phyloP scores from a whole-genome alignment of 2,329 filamentous ascomycete species.

The Myriosclerotinia scirpicola region DNA sequence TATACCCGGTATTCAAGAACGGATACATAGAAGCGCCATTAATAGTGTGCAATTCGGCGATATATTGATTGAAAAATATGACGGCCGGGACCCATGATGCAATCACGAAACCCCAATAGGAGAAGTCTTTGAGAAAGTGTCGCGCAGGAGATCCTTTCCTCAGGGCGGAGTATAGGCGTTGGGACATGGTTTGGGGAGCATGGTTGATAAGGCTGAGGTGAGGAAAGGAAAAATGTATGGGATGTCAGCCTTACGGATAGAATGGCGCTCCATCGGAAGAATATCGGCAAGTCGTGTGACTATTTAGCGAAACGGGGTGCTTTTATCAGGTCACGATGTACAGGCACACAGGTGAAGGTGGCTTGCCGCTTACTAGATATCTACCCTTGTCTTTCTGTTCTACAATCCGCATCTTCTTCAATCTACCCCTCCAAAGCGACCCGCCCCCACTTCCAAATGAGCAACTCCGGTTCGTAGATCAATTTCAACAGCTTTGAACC shows the following conservation, averaged over 20 bases:
- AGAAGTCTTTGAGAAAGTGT: conserved; percentile 39
- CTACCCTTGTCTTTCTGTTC: no score
- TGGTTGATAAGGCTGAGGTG: background rate
- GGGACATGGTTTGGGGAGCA: conserved; percentile 10
- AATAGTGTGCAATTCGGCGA: conserved; percentile 58
- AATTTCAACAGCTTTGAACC: background rate
- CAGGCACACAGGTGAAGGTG: no score
- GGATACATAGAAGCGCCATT: conserved; percentile 73
- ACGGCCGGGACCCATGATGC: conserved; percentile 62
- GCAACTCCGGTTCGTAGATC: background rate
- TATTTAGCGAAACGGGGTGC: no score
- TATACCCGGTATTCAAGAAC: conserved; percentile 66
- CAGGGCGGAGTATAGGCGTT: conserved; percentile 31
- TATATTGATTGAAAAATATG: conserved; percentile 60
- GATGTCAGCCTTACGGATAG: background rate
- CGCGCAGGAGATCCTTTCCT: conserved; percentile 18
- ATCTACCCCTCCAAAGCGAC: background rate
- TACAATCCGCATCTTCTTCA: no score
- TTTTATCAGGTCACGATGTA: no score
- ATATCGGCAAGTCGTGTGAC: background rate
- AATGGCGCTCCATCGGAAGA: background rate
- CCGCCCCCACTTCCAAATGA: background rate
- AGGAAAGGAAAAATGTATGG: background rate
- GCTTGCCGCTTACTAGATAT: no score
- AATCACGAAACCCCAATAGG: conserved; percentile 52